These are phyloP conservation scores for Trichomonascaceae sp. DNA, from an alignment of 1,139 yeast genomes.

Conservation along the genomic window DNA sequence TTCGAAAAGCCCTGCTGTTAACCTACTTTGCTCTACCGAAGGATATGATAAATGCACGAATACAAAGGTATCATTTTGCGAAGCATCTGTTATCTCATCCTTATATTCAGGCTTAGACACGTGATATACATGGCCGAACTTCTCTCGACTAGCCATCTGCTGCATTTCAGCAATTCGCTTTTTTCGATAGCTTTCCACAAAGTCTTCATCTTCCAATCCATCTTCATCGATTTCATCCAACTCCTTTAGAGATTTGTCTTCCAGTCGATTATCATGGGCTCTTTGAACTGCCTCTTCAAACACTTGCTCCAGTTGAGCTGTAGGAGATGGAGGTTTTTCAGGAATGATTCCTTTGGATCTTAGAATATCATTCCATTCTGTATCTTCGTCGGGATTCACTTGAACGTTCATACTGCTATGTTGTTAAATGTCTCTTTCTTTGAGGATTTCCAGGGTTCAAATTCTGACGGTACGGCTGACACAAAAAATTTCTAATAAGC, in stretches of 20 bases:
- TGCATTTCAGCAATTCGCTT: constrained; percentile 71
- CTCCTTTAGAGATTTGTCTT: constrained; percentile 69
- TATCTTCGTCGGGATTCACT: constrained; percentile 92
- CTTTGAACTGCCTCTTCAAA: constrained; percentile 71
- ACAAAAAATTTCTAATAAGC: constrained; percentile 1
- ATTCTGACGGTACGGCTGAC: constrained; percentile 1
- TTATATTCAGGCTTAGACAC: constrained; percentile 84
- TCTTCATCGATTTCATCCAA: constrained; percentile 73
- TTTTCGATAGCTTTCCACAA: constrained; percentile 64
- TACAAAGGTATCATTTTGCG: constrained; percentile 48
- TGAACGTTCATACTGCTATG: constrained; percentile 54
- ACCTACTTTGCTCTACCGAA: constrained; percentile 66
- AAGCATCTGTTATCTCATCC: constrained; percentile 76
- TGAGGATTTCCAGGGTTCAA: not conserved
- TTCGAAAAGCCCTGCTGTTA: constrained; percentile 51
- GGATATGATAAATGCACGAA: constrained; percentile 71
- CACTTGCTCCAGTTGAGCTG: constrained; percentile 80
- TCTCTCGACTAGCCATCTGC: constrained; percentile 52
- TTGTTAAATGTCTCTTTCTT: not conserved
- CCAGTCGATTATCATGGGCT: constrained; percentile 73
- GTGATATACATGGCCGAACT: constrained; percentile 71
- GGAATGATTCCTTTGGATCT: constrained; percentile 90
- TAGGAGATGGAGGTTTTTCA: constrained; percentile 83
- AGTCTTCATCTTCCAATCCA: constrained; percentile 65
- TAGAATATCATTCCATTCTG: constrained; percentile 97